Conservation (phyloP, 2,329 filamentous ascomycete genomes). For the Colletotrichum theobromicola region DNA sequence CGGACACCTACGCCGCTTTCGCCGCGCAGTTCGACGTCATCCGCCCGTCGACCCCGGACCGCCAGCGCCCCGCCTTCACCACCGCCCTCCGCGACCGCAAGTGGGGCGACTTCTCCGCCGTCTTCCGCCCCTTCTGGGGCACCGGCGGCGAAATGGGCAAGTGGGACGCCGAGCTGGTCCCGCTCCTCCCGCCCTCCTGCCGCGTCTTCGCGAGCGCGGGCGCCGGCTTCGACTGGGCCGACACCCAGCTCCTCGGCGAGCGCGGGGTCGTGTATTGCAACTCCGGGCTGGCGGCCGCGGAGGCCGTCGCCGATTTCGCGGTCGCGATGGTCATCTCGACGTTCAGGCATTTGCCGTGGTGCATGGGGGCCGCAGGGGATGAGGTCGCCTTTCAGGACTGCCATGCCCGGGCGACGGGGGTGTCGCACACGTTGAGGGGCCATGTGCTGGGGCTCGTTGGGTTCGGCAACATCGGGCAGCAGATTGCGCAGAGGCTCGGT, state of each 20-base stretch:
- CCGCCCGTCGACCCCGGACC: slow-evolving; percentile 55
- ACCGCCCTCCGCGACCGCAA: slow-evolving; percentile 52
- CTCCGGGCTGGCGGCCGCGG: slow-evolving; percentile 71
- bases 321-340: slow-evolving; percentile 72
- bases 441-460: slow-evolving; percentile 71
- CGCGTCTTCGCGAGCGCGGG: slow-evolving; percentile 69
- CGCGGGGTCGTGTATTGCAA: slow-evolving; percentile 76
- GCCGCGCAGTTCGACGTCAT: slow-evolving; percentile 51
- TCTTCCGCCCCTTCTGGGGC: slow-evolving; percentile 67
- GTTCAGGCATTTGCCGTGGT: slow-evolving; percentile 73
- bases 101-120: slow-evolving; percentile 61
- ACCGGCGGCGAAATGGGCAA: slow-evolving; percentile 70
- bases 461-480: slow-evolving; percentile 69
- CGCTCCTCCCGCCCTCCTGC: slow-evolving; percentile 58
- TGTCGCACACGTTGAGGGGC: slow-evolving; percentile 67
- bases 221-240: slow-evolving; percentile 71
- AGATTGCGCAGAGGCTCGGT: slow-evolving; percentile 58
- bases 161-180: slow-evolving; percentile 66
- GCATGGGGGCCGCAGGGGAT: slow-evolving; percentile 46
- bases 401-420: slow-evolving; percentile 62
- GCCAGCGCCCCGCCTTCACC: slow-evolving; percentile 54
- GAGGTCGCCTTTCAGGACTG: slow-evolving; percentile 56
- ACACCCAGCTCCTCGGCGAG: slow-evolving; percentile 64
- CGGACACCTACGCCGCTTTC: slow-evolving; percentile 49
- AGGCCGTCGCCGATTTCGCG: slow-evolving; percentile 75